A percentile compares a stretch with the other conserved stretches of the same genome.
Conservation (phyloP, 1,139 yeast genomes). For the Waltiozyma sp. region DNA sequence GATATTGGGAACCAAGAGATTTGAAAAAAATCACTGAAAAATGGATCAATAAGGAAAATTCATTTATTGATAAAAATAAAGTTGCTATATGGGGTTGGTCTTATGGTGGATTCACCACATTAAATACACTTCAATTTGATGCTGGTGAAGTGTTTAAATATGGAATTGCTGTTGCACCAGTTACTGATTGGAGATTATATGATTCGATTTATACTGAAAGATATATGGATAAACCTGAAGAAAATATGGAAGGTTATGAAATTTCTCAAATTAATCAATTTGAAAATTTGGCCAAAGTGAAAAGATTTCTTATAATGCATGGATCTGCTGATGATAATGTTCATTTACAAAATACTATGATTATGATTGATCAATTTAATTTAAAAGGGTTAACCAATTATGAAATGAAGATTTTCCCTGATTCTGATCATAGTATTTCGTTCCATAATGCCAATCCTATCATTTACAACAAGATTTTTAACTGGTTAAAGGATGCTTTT, state of each 20-base stretch:
- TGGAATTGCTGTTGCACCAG: conserved; percentile 88
- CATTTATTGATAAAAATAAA: conserved; percentile 44
- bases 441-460: conserved; percentile 72
- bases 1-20: conserved; percentile 84
- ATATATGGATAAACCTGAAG: conserved; percentile 63
- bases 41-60: conserved; percentile 36
- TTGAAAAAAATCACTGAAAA: conserved; percentile 53
- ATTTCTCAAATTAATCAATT: conserved; percentile 36
- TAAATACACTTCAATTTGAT: conserved; percentile 67
- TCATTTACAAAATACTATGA: conserved; percentile 77
- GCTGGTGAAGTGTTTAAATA: conserved; percentile 55
- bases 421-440: conserved; percentile 75
- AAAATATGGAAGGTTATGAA: conserved; percentile 43
- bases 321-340: conserved; percentile 98
- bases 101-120: conserved; percentile 73
- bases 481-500: conserved; percentile 69
- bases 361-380: conserved; percentile 63
- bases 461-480: conserved; percentile 61
- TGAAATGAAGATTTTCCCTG: conserved; percentile 88
- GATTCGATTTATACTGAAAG: conserved; percentile 86
- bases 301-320: conserved; percentile 74
- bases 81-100: conserved; percentile 98
- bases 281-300: conserved; percentile 33
- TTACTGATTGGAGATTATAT: conserved; percentile 70
- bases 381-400: conserved; percentile 58